Percentiles rank a stretch among this genome's conserved stretches.
Conservation (phyloP, 306 rosid genomes). For the Mimosa bimucronata region DNA sequence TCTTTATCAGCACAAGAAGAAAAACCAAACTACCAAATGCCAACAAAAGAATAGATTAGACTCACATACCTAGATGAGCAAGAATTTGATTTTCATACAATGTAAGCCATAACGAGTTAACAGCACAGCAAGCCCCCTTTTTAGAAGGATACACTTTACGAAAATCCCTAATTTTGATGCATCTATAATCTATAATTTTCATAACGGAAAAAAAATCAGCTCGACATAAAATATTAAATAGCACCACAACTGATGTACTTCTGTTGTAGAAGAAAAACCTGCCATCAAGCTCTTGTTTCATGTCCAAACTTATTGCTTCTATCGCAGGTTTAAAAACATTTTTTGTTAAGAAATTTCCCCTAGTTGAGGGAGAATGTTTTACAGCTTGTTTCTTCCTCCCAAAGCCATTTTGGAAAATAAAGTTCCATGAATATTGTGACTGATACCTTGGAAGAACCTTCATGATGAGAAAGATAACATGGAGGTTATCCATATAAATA, state of each 20-base stretch:
- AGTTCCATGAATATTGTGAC: conserved; percentile 73
- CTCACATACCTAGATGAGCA: conserved; percentile 85
- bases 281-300: conserved; percentile 92
- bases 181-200: conserved; percentile 75
- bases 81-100: conserved; percentile 96
- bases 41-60: conserved; percentile 3
- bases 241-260: conserved; percentile 30
- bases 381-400: conserved; percentile 54
- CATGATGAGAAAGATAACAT: conserved; percentile 22
- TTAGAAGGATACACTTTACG: conserved; percentile 80
- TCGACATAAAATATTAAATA: conserved; percentile 28
- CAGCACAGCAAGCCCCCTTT: conserved; percentile 89
- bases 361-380: conserved; percentile 42
- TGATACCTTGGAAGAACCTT: conserved; percentile 92
- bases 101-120: conserved; percentile 73
- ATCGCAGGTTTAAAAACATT: conserved; percentile 51
- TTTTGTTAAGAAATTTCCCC: conserved; percentile 41
- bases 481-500: conserved; percentile 4
- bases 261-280: conserved; percentile 56
- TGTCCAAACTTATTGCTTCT: conserved; percentile 82
- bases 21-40: neutral
- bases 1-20: neutral
- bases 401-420: conserved; percentile 57
- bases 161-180: conserved; percentile 92
- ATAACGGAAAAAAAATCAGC: conserved; percentile 21